Evolutionary conservation across 768 basidiomycete genomes (phyloP), one percentile per base, ranked within the genome.

Genomic region (Cyclocybe aegerita): DNA sequence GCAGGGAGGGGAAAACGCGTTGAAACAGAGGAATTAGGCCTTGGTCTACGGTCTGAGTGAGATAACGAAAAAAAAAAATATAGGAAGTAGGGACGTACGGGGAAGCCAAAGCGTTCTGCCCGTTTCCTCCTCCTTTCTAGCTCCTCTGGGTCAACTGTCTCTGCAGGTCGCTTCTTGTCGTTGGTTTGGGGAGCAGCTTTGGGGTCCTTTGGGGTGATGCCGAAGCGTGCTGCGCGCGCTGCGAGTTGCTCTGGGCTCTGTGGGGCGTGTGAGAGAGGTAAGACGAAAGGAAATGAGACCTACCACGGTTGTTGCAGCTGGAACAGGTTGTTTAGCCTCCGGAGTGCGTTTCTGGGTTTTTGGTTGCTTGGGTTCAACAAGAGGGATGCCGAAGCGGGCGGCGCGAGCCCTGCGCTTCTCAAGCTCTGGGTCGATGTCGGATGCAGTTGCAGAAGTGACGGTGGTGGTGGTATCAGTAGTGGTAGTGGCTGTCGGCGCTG

Each of bases 351-450:
- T 34, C 44, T 50, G 45, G 23, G 55, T 53, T 53, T 63, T 64
- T 56, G 48, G 63, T 56, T 36, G 61, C 47, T 42, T 66, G 64
- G 54, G 70, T 44, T 78, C 73, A 7, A 85, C 78, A 7, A 85
- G 59, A 3, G 83, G 78, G n/a, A 85, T 81, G 31, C 83, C 83
- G 56, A 89, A 88, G n/a, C 87, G 81, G 12, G 73, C 83, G 4
- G 86, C 86, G 37, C 87, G 81, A 38, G 74, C 70, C 60, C 70
- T 80, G 46, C 82, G 80, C 58, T 75, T 83, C 55, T 78, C 83
- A 8, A 74, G 65, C 46, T 87, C 86, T 17, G 66, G 49, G 51
- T 85, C 82, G 16, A 63, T 72, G 9, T 38, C 4, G 7, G 44
- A 11, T 7, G 49, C 15, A 3, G 55, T 15, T 4, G 51, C 16